Conservation (phyloP, 345 rosid genomes). For the Corchorus capsularis region DNA sequence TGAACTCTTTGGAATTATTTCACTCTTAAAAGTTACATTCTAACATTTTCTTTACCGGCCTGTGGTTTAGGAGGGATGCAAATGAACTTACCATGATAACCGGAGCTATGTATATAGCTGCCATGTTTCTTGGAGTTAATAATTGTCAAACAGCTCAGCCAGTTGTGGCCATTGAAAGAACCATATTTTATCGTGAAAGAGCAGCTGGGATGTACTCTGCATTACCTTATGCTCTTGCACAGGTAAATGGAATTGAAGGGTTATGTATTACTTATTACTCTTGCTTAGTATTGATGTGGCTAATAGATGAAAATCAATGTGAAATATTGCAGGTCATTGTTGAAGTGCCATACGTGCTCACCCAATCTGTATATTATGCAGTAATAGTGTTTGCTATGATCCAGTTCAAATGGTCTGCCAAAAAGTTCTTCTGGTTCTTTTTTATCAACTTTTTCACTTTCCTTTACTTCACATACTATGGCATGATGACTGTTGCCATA, state of each 20-base stretch:
- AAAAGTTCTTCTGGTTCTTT: conserved; percentile 82
- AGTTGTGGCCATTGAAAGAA: conserved; percentile 64
- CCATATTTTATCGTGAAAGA: conserved; percentile 69
- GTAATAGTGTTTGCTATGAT: conserved; percentile 76
- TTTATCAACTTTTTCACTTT: conserved; percentile 78
- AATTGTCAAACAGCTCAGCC: conserved; percentile 73
- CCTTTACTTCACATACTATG: conserved; percentile 93
- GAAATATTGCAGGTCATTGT: conserved; percentile 55
- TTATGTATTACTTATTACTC: no score
- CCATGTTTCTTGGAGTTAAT: conserved; percentile 61
- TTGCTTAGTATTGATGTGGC: not conserved
- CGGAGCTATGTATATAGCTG: conserved; percentile 65
- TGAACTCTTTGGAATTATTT: not conserved
- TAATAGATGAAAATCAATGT: not conserved
- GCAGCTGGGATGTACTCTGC: conserved; percentile 78
- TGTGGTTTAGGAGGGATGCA: conserved; percentile 37
- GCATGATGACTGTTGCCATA: conserved; percentile 88
- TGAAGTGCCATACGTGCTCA: conserved; percentile 69
- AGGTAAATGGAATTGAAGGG: conserved; percentile 30
- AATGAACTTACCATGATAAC: conserved; percentile 57
- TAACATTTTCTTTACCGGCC: not conserved
- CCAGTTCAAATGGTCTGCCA: conserved; percentile 61
- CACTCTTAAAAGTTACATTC: not conserved
- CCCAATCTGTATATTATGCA: conserved; percentile 64
- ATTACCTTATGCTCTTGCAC: conserved; percentile 69